Evolutionary conservation across 768 basidiomycete genomes (phyloP).

Genomic region (Tubosaeta sp.): DNA sequence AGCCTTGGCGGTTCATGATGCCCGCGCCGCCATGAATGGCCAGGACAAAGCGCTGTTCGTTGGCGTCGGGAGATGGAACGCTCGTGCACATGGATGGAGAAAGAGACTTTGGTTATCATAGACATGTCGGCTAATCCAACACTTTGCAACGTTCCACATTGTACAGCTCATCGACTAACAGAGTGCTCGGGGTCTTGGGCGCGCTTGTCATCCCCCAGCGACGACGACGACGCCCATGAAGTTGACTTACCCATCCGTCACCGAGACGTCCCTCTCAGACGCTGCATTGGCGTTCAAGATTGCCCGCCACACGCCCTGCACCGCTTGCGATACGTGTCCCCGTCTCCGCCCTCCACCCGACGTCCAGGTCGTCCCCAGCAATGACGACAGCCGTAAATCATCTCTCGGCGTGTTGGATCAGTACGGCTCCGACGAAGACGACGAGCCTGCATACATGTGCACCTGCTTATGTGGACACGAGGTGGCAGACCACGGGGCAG

Average conservation of each 20-base stretch:
- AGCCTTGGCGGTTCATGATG: constrained; percentile 52
- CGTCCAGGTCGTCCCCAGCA: constrained; percentile 57
- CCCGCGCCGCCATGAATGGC: constrained; percentile 83
- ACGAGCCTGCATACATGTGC: constrained; percentile 50
- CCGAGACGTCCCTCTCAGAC: constrained; percentile 45
- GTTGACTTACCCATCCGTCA: constrained; percentile 63
- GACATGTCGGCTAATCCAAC: too few relatives aligned
- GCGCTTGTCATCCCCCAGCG: neutral
- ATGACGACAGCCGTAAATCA: constrained; percentile 37
- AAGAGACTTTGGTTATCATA: neutral
- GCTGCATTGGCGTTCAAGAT: constrained; percentile 66
- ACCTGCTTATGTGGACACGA: constrained; percentile 69
- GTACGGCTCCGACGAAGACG: constrained; percentile 71
- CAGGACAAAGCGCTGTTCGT: constrained; percentile 36
- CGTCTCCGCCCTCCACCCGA: constrained; percentile 64
- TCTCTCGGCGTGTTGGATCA: constrained; percentile 54
- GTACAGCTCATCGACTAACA: neutral
- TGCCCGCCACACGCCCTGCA: constrained; percentile 75
- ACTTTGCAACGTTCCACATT: too few relatives aligned
- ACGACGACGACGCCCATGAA: constrained; percentile 43
- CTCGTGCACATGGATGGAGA: neutral
- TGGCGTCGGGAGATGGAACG: too few relatives aligned
- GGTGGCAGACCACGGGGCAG: constrained; percentile 62
- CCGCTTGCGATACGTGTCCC: constrained; percentile 58
- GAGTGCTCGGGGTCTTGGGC: neutral